Percentiles rank a stretch among this genome's conserved stretches.
Conservation (phyloP, 495 filamentous ascomycete genomes). For the Aspergillus sparsus region DNA sequence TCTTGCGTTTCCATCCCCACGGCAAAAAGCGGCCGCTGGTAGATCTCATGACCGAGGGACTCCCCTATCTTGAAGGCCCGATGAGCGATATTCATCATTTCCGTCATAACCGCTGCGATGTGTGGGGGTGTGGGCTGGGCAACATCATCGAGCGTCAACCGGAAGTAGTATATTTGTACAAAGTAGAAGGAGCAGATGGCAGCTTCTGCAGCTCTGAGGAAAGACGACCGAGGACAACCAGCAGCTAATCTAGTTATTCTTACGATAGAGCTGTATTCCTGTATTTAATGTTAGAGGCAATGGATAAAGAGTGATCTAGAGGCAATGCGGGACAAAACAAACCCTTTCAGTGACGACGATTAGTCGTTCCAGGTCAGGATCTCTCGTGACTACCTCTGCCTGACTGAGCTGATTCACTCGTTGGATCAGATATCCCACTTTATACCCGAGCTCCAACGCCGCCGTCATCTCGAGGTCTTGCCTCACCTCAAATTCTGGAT, state of each 20-base stretch:
- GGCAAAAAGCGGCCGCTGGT: constrained; percentile 1
- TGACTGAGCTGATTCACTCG: not conserved
- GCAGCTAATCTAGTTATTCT: not conserved
- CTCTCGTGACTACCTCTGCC: not conserved
- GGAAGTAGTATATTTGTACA: constrained; percentile 2
- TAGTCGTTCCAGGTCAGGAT: not conserved
- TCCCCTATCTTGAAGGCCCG: not conserved
- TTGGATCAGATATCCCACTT: not conserved
- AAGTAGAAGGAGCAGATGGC: constrained; percentile 4
- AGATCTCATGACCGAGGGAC: not conserved
- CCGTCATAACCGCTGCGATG: not conserved
- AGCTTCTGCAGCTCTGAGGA: not conserved
- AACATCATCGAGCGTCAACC: not conserved
- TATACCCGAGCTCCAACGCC: constrained; percentile 2
- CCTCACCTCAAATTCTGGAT: not conserved
- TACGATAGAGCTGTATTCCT: not conserved
- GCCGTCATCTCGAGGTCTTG: not conserved
- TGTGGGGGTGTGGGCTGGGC: not conserved
- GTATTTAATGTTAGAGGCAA: no score
- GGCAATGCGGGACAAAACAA: not conserved
- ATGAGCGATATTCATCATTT: constrained; percentile 6
- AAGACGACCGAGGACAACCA: not conserved
- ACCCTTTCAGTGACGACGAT: not conserved
- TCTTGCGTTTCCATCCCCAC: constrained; percentile 2
- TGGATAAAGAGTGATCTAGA: not conserved